phyloP scores from a whole-genome alignment of 331 rosid species.

The Malus hybrid region DNA sequence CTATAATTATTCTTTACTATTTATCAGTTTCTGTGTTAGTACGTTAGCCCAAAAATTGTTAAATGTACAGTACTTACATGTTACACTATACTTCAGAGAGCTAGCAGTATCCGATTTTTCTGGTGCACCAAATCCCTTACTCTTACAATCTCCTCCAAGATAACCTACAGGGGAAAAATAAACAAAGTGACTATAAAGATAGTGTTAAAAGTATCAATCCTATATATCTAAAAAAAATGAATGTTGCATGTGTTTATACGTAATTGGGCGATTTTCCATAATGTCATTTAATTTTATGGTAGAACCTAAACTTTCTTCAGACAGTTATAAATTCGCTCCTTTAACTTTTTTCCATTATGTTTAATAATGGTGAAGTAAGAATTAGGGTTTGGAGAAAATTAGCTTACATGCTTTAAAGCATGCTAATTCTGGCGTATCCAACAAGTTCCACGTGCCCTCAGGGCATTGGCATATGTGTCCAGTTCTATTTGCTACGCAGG shows the following conservation, averaged over 20 bases:
- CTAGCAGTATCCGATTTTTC: not conserved
- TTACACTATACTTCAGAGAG: not conserved
- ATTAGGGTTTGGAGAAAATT: not conserved
- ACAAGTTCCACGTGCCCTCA: slow-evolving; percentile 41
- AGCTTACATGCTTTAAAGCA: slow-evolving; percentile 47
- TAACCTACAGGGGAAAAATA: slow-evolving; percentile 12
- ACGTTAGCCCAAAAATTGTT: too few species aligned
- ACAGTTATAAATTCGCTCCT: too few species aligned
- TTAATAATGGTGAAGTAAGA: too few species aligned
- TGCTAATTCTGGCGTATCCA: slow-evolving; percentile 21
- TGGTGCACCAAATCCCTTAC: not conserved
- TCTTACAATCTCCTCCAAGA: slow-evolving; percentile 24
- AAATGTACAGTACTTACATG: not conserved
- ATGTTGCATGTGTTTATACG: too few species aligned
- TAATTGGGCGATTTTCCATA: too few species aligned
- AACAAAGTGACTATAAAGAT: not conserved
- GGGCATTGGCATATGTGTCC: slow-evolving; percentile 50
- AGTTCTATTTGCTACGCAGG: slow-evolving; percentile 22
- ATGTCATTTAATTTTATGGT: too few species aligned
- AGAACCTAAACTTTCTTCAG: too few species aligned
- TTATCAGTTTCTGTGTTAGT: too few species aligned
- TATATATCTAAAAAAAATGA: too few species aligned
- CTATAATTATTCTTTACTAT: too few species aligned
- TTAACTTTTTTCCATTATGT: too few species aligned
- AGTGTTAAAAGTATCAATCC: too few species aligned